A percentile compares a stretch with the other conserved stretches of the same genome.
Evolutionary conservation across 306 rosid genomes (phyloP).

Genomic region (Lagenaria siceraria): DNA sequence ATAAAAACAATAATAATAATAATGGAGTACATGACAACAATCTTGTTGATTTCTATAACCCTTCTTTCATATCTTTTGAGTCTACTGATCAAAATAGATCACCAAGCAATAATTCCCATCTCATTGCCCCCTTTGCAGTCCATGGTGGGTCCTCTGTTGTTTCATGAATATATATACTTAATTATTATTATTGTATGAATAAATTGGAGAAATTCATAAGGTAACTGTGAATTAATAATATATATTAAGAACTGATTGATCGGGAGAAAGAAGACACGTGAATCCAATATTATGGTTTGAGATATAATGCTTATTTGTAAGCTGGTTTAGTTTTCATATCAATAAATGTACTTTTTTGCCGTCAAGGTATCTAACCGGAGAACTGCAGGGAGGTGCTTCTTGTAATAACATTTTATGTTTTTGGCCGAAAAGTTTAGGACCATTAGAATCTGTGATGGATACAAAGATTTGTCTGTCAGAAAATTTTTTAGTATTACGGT

Average conservation of each 20-base stretch:
- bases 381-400: not conserved
- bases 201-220: not conserved
- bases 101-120: slow-evolving; percentile 10
- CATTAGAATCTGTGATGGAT: not conserved
- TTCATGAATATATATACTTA: not conserved
- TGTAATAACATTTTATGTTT: not conserved
- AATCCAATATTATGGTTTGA: too few species aligned
- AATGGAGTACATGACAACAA: too few species aligned
- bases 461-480: too few species aligned
- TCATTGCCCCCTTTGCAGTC: not conserved
- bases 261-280: too few species aligned
- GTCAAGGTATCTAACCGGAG: not conserved
- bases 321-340: too few species aligned
- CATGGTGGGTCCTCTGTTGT: not conserved
- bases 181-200: not conserved
- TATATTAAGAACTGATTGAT: too few species aligned
- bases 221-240: not conserved
- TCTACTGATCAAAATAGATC: slow-evolving; percentile 36
- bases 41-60: slow-evolving; percentile 24
- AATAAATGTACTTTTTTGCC: too few species aligned
- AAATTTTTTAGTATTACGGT: too few species aligned
- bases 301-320: too few species aligned
- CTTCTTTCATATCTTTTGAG: slow-evolving; percentile 40
- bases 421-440: not conserved
- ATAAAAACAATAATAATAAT: not conserved